A percentile compares a stretch with the other conserved stretches of the same genome.
Conservation (phyloP, 2,329 filamentous ascomycete genomes). For the Tolypocladium cylindrosporum region DNA sequence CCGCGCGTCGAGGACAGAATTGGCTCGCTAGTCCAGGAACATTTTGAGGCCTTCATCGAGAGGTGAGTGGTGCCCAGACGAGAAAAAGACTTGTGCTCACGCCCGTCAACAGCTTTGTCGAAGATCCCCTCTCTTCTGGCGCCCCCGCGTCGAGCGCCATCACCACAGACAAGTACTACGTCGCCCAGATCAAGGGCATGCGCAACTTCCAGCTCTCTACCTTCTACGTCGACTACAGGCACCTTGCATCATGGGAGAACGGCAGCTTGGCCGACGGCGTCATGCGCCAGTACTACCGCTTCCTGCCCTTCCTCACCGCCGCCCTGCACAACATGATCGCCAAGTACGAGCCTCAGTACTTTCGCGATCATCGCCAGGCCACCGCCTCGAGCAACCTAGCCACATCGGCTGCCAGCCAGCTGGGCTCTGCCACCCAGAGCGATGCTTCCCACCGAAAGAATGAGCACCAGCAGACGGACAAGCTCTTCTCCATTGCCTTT, state of each 20-base stretch:
- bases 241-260: slow-evolving; percentile 67
- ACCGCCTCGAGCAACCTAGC: slow-evolving; percentile 64
- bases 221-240: slow-evolving; percentile 79
- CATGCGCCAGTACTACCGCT: slow-evolving; percentile 86
- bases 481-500: slow-evolving; percentile 85
- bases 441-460: slow-evolving; percentile 66
- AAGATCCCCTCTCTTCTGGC: slow-evolving; percentile 55
- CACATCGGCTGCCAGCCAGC: slow-evolving; percentile 55
- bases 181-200: slow-evolving; percentile 74
- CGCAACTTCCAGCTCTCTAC: slow-evolving; percentile 67
- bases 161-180: slow-evolving; percentile 73
- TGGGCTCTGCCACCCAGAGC: slow-evolving; percentile 51
- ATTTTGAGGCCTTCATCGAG: slow-evolving; percentile 74
- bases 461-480: slow-evolving; percentile 94
- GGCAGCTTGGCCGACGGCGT: slow-evolving; percentile 78
- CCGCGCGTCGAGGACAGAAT: slow-evolving; percentile 68
- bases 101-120: slow-evolving; percentile 43
- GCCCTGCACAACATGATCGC: slow-evolving; percentile 88
- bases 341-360: slow-evolving; percentile 91
- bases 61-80: slow-evolving; percentile 33
- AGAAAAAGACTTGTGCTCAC: neutral
- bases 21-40: slow-evolving; percentile 62
- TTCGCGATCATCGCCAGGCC: slow-evolving; percentile 81
- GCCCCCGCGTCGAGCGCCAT: slow-evolving; percentile 58
- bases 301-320: slow-evolving; percentile 80